Percentiles rank a stretch among this genome's conserved stretches.
These are phyloP conservation scores for Hypoxylon sp. DNA, from an alignment of 2,329 filamentous ascomycete species.

Conservation along the genomic window DNA sequence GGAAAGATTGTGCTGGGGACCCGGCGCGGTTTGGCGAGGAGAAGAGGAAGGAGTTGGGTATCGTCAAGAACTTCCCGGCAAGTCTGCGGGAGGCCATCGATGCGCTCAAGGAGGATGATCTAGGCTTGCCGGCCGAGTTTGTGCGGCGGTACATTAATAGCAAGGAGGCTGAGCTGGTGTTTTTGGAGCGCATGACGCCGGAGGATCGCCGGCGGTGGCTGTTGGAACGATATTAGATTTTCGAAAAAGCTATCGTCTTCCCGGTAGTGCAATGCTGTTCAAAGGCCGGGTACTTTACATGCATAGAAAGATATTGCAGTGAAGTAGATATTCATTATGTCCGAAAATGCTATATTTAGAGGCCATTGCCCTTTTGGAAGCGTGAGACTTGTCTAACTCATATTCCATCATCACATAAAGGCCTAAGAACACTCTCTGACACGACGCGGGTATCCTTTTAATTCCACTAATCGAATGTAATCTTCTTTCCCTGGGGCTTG, in stretches of 20 bases:
- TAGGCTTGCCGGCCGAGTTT: constrained; percentile 66
- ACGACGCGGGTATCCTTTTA: constrained; percentile 11
- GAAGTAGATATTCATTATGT: neutral
- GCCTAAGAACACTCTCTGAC: neutral
- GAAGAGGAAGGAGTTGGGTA: constrained; percentile 66
- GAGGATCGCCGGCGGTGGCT: constrained; percentile 70
- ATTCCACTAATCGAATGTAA: constrained; percentile 77
- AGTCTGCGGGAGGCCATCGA: constrained; percentile 69
- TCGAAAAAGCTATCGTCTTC: neutral
- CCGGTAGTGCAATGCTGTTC: neutral
- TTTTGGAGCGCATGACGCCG: constrained; percentile 65
- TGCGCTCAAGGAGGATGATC: constrained; percentile 64
- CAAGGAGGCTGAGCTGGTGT: constrained; percentile 70
- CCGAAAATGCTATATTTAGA: neutral
- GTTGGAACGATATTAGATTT: constrained; percentile 73
- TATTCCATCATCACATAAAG: neutral
- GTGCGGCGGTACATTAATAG: constrained; percentile 70
- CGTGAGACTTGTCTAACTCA: neutral
- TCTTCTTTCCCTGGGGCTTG: constrained; percentile 83
- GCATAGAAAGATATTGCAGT: neutral
- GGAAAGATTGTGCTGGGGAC: constrained; percentile 69
- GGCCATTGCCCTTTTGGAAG: neutral
- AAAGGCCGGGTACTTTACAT: neutral
- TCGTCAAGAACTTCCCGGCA: constrained; percentile 68
- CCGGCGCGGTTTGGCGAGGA: constrained; percentile 65